Percentiles rank a stretch among this genome's conserved stretches.
These are phyloP conservation scores for Trapa bicornis DNA, from an alignment of 345 rosid species.

Conservation along the genomic window DNA sequence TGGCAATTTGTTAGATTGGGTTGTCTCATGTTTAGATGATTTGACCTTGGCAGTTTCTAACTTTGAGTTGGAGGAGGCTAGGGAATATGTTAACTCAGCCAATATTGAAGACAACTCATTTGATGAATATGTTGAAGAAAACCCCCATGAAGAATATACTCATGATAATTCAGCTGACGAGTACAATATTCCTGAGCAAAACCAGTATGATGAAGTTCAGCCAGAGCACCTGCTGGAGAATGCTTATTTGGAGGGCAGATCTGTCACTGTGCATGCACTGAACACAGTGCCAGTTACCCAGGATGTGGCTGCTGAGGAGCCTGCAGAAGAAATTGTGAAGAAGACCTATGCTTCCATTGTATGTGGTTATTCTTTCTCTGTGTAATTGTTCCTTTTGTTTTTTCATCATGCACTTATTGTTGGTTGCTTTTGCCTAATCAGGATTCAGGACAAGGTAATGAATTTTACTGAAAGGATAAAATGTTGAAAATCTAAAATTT, in stretches of 20 bases:
- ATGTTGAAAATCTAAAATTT: background rate
- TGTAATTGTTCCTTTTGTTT: constrained; percentile 4
- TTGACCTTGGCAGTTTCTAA: constrained; percentile 42
- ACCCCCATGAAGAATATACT: constrained; percentile 11
- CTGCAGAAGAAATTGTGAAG: constrained; percentile 48
- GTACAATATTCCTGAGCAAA: constrained; percentile 37
- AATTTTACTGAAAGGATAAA: background rate
- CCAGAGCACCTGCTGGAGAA: constrained; percentile 52
- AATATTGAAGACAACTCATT: constrained; percentile 39
- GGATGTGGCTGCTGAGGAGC: constrained; percentile 42
- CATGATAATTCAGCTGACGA: constrained; percentile 11
- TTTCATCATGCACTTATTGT: background rate
- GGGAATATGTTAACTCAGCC: constrained; percentile 49
- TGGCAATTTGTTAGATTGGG: background rate
- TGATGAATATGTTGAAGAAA: constrained; percentile 30
- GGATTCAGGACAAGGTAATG: background rate
- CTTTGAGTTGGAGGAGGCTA: constrained; percentile 64
- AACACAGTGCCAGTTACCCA: constrained; percentile 35
- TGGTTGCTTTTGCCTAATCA: background rate
- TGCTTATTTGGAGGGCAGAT: constrained; percentile 41
- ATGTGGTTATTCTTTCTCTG: constrained; percentile 19
- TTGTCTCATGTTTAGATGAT: constrained; percentile 3
- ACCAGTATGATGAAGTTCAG: constrained; percentile 46
- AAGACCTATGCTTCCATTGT: constrained; percentile 90
- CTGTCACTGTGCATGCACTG: constrained; percentile 24